Base-by-base conservation (phyloP, 31 red algal genomes). In the Asparagopsis taxiformis region DNA sequence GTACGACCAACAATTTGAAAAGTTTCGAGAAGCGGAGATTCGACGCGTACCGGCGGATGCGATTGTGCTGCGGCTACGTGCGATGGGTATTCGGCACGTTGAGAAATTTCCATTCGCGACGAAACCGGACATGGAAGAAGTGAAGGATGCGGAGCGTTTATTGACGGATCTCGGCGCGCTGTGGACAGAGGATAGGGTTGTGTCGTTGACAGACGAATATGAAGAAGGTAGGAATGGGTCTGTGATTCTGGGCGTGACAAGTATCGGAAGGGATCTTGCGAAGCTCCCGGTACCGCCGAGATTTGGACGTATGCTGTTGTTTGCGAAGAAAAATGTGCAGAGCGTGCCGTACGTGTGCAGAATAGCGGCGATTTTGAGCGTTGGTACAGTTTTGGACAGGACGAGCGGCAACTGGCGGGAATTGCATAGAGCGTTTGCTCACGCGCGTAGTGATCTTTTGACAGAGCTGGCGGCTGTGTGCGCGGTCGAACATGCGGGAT, bases 211-310 rank as follows among this genome's bases (percentile, higher is more conserved):
- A n/a, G n/a, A n/a, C n/a, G n/a, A n/a, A n/a, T n/a, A n/a, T n/a
- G n/a, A n/a, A n/a, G n/a, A n/a, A n/a, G n/a, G n/a, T n/a, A n/a
- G n/a, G n/a, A n/a, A n/a, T n/a, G n/a, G n/a, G n/a, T n/a, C n/a
- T n/a, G n/a, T n/a, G n/a, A n/a, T n/a, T n/a, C 57, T 65, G 1
- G 69, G 60, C 23, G 60, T 90, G 19, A 95, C 85, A 2, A 39
- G 20, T 29, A 24, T 85, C 17, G 92, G 92, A 29, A 36, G 31
- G 17, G 51, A 61, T 34, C 25, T 95, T 30, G 70, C 85, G 55
- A 62, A 65, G 24, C 33, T 95, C n/a, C 92, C 92, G 15, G 29
- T 85, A 48, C 50, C 74, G 43, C 77, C 85, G 9, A 76, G 92
- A 10, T 61, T 95, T 41, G 85, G 68, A 0, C 51, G 82, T 2